A percentile compares a stretch with the other conserved stretches of the same genome.
Evolutionary conservation across 305 asterid genomes (phyloP).

Genomic region (Fraxinus paxiana): DNA sequence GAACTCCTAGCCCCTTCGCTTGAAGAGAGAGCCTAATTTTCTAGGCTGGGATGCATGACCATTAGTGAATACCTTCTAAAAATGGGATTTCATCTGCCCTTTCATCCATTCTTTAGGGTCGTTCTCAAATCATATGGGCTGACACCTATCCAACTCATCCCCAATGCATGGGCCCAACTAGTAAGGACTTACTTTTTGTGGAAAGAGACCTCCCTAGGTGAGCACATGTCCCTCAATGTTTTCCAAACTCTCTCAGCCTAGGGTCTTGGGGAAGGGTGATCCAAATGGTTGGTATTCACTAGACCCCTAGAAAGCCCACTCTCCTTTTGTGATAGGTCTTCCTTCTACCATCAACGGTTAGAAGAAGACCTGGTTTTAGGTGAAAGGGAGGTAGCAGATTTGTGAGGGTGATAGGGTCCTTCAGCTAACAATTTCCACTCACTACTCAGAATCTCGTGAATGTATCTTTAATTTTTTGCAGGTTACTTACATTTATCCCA

Average conservation of each 20-base stretch:
- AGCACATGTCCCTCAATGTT: background rate
- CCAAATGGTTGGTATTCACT: background rate
- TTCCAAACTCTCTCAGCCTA: background rate
- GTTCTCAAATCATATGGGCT: background rate
- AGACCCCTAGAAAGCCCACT: background rate
- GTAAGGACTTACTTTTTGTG: background rate
- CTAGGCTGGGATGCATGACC: background rate
- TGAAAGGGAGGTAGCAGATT: background rate
- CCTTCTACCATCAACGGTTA: background rate
- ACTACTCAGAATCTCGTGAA: background rate
- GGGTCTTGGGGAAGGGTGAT: background rate
- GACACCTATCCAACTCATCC: background rate
- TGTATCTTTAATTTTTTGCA: background rate
- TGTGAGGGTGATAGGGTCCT: background rate
- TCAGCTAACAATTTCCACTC: background rate
- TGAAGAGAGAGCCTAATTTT: background rate
- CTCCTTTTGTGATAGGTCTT: background rate
- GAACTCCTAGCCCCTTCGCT: background rate
- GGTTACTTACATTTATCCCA: too few species aligned
- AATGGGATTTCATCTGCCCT: background rate
- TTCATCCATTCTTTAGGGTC: background rate
- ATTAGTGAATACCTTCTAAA: background rate
- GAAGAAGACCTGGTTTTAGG: background rate
- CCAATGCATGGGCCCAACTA: background rate
- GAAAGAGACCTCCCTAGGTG: background rate